Evolutionary conservation across 495 filamentous ascomycete genomes (phyloP), one percentile per base, ranked within the genome.

Genomic region (Copromyces sp.): DNA sequence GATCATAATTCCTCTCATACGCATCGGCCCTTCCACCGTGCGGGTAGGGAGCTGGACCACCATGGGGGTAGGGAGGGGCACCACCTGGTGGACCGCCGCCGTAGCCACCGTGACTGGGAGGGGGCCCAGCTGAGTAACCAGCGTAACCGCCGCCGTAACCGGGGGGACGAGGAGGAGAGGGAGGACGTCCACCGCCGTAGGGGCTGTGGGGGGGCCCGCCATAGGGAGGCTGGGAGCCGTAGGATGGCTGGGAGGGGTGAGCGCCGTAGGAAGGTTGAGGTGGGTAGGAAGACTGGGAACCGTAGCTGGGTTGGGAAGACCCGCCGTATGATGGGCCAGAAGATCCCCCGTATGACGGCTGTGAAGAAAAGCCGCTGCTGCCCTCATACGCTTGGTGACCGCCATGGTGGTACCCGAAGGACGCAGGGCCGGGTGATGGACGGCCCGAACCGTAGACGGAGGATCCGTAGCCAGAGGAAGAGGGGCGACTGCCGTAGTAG

Each of bases 241-340:
- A 53, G 29, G 53, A 7, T 70, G 69, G 70, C 68, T 65, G 71
- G 32, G 70, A 73, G 45, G 72, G 71, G 5, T 69, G 71, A 38
- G 70, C 29, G 32, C 38, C 39, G 24, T 69, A 68, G n/a, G 61
- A 9, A 4, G 45, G 53, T 38, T 74, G 73, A 32, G 71, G 47
- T 0, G n/a, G 59, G 11, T 61, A 65, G 37, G 29, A 65, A 35
- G 53, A 29, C 14, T 65, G 53, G 7, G 53, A 35, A 9, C 53
- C 53, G 9, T 65, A 65, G 53, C 53, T 65, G 53, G 72, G 72
- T 2, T 69, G 53, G 6, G 45, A 38, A 32, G 16, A 39, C 3
- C 59, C 71, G 12, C 59, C 41, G 12, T 71, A 68, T 17, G 29
- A 32, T 39, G 45, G 47, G 0, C 69, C 39, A 16, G 69, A 70